These are phyloP conservation scores for Tilletia walkeri DNA, from an alignment of 1,284 basidiomycete species.

Conservation along the genomic window DNA sequence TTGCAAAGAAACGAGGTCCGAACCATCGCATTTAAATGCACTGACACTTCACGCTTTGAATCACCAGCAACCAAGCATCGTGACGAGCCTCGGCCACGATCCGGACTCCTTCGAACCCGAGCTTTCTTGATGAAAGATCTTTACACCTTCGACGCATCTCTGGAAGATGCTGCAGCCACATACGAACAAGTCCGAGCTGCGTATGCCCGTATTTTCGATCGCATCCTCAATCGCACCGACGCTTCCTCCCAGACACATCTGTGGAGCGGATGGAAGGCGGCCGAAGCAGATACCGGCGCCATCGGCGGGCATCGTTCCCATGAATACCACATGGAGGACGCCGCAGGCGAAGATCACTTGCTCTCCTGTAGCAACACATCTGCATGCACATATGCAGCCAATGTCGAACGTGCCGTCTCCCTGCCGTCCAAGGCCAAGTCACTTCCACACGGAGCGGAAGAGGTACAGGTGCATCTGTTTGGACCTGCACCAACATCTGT, in stretches of 20 bases:
- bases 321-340: slow-evolving; percentile 53
- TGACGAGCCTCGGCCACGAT: slow-evolving; percentile 56
- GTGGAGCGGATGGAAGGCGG: slow-evolving; percentile 34
- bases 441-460: slow-evolving; percentile 25
- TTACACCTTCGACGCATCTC: slow-evolving; percentile 53
- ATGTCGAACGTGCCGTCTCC: slow-evolving; percentile 50
- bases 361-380: slow-evolving; percentile 39
- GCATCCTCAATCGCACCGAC: slow-evolving; percentile 27
- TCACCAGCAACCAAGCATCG: slow-evolving; percentile 52
- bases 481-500: slow-evolving; percentile 24
- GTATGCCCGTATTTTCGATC: slow-evolving; percentile 49
- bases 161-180: slow-evolving; percentile 29
- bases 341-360: slow-evolving; percentile 56
- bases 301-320: slow-evolving; percentile 56
- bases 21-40: not conserved
- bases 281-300: slow-evolving; percentile 56
- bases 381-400: slow-evolving; percentile 52
- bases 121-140: slow-evolving; percentile 58
- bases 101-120: slow-evolving; percentile 54
- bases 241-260: not conserved
- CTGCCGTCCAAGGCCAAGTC: slow-evolving; percentile 22
- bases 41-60: not conserved
- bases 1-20: not conserved
- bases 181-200: slow-evolving; percentile 52
- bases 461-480: slow-evolving; percentile 35